phyloP scores from a whole-genome alignment of 805 yeast genomes.

The Sugiyamaella marilandica region DNA sequence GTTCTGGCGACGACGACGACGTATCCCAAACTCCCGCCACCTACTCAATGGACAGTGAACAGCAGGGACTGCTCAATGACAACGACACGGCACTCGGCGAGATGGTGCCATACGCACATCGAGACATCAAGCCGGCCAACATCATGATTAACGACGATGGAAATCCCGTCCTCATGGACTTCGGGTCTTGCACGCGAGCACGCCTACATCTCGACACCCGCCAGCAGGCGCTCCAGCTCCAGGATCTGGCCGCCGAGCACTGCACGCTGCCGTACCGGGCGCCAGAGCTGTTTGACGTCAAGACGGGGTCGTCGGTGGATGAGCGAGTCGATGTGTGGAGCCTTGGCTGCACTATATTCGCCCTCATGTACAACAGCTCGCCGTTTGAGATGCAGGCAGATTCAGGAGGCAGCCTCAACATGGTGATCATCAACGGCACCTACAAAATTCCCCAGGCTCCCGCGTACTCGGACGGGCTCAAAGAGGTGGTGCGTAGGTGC shows the following conservation, averaged over 20 bases:
- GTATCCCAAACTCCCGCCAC: background rate
- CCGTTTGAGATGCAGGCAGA: conserved; percentile 87
- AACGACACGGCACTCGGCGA: conserved; percentile 49
- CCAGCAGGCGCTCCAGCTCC: conserved; percentile 67
- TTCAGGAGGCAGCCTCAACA: conserved; percentile 72
- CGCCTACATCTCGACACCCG: conserved; percentile 50
- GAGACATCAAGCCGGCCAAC: conserved; percentile 87
- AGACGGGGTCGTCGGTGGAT: conserved; percentile 56
- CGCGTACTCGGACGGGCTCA: conserved; percentile 50
- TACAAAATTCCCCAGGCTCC: conserved; percentile 53
- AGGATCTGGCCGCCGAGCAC: conserved; percentile 78
- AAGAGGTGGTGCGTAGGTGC: conserved; percentile 55
- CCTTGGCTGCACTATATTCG: conserved; percentile 76
- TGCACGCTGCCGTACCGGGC: conserved; percentile 86
- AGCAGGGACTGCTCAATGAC: conserved; percentile 27
- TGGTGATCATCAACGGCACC: conserved; percentile 69
- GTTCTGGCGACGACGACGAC: conserved; percentile 2
- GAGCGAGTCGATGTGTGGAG: conserved; percentile 90
- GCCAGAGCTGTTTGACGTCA: conserved; percentile 81
- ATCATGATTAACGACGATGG: conserved; percentile 77
- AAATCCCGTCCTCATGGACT: conserved; percentile 72
- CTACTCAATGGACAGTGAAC: conserved; percentile 15
- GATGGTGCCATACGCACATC: conserved; percentile 69
- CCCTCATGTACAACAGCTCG: conserved; percentile 69
- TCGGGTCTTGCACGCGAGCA: conserved; percentile 75